A percentile compares a stretch with the other conserved stretches of the same genome.
Evolutionary conservation across 441 rosid genomes (phyloP).

Genomic region (Flueggea neowawraea): DNA sequence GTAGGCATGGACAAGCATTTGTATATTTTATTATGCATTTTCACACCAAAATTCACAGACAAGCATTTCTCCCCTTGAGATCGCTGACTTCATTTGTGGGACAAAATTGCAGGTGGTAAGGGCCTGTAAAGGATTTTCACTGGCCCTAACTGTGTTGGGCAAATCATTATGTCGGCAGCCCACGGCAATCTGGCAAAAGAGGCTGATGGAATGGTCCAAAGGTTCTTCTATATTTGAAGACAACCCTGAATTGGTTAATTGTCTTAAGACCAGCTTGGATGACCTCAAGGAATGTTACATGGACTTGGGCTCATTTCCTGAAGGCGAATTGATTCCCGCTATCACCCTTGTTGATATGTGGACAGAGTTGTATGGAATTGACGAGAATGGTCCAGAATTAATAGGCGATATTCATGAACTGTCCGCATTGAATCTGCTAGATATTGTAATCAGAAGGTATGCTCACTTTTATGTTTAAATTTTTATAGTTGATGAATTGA

Average conservation of each 20-base stretch:
- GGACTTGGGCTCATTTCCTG: conserved; percentile 65
- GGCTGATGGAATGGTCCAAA: not conserved
- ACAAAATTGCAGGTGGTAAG: conserved; percentile 49
- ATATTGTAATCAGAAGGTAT: conserved; percentile 40
- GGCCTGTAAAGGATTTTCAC: conserved; percentile 61
- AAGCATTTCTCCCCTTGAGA: no score
- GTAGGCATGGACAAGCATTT: not conserved
- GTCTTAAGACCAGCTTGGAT: conserved; percentile 43
- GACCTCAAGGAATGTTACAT: conserved; percentile 51
- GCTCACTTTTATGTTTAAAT: not conserved
- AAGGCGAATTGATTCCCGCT: conserved; percentile 52
- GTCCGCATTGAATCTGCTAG: conserved; percentile 30
- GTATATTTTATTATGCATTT: not conserved
- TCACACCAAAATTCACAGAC: no score
- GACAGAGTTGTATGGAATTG: conserved; percentile 39
- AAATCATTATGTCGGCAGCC: conserved; percentile 40
- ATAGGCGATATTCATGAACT: conserved; percentile 33
- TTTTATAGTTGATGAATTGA: no score
- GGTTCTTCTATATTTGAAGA: conserved; percentile 16
- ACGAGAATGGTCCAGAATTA: conserved; percentile 21
- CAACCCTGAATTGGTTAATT: conserved; percentile 17
- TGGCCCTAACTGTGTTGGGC: conserved; percentile 60
- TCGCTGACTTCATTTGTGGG: not conserved
- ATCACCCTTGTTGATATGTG: conserved; percentile 54
- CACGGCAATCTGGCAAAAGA: conserved; percentile 34